Evolutionary conservation across 2,329 filamentous ascomycete genomes (phyloP).

Genomic region (Aspergillus niger): DNA sequence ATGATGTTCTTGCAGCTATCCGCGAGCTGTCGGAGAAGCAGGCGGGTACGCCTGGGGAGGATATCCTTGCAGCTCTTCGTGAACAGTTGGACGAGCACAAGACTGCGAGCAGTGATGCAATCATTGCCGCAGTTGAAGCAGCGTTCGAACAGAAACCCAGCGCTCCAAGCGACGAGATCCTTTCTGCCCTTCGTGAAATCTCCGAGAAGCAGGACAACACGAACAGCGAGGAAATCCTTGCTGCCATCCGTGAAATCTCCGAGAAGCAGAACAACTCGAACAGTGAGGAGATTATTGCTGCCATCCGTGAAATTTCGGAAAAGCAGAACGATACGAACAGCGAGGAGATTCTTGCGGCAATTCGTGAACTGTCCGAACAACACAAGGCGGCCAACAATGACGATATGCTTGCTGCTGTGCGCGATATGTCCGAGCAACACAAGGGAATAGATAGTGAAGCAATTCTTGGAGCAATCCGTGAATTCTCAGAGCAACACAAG

Average conservation of each 20-base stretch:
- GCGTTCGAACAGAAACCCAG: not conserved
- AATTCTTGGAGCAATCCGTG: constrained; percentile 62
- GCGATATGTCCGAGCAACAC: not conserved
- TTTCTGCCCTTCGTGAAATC: not conserved
- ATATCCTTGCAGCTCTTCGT: not conserved
- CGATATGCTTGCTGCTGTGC: not conserved
- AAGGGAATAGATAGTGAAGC: constrained; percentile 38
- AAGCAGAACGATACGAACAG: not conserved
- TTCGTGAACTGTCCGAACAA: not conserved
- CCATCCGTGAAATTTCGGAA: not conserved
- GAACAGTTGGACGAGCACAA: not conserved
- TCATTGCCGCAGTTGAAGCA: not conserved
- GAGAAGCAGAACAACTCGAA: not conserved
- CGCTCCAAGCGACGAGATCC: not conserved
- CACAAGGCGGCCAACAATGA: not conserved
- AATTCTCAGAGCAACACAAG: constrained; percentile 43
- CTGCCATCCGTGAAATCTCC: not conserved
- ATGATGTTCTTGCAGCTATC: constrained; percentile 18
- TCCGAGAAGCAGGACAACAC: not conserved
- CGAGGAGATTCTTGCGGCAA: not conserved
- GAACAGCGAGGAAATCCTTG: not conserved
- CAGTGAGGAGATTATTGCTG: not conserved
- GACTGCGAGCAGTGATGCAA: not conserved
- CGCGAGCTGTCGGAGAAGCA: not conserved
- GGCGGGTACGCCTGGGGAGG: not conserved